Evolutionary conservation across 129 eudicot species (phyloP).

Genomic region (Deinandra increscens): DNA sequence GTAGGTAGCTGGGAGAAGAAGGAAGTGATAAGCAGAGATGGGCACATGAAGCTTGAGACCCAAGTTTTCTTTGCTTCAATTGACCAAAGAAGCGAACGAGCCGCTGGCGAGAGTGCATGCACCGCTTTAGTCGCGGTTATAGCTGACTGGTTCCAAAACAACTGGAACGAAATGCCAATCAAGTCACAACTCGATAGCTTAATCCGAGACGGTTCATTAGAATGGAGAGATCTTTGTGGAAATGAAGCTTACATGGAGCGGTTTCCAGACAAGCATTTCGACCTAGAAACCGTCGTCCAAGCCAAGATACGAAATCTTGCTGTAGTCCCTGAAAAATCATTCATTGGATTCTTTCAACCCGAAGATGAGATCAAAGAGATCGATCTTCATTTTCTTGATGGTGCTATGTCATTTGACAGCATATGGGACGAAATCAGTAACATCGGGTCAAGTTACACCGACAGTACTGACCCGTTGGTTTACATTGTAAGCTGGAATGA

Average conservation of each 20-base stretch:
- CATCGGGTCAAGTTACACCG: not conserved
- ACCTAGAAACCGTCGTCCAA: conserved; percentile 9
- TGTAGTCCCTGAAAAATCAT: conserved; percentile 14
- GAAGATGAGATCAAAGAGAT: conserved; percentile 15
- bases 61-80: conserved; percentile 17
- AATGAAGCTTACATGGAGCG: conserved; percentile 9
- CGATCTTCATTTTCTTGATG: conserved; percentile 13
- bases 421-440: conserved; percentile 14
- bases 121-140: conserved; percentile 15
- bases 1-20: conserved; percentile 17
- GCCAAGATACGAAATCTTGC: conserved; percentile 8
- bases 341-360: conserved; percentile 10
- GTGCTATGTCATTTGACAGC: conserved; percentile 11
- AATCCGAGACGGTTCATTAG: conserved; percentile 13
- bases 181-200: conserved; percentile 16
- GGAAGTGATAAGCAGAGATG: conserved; percentile 12
- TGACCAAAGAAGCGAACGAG: conserved; percentile 14
- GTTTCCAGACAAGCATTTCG: conserved; percentile 10
- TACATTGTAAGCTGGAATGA: conserved; percentile 19
- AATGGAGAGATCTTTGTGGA: conserved; percentile 16
- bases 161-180: conserved; percentile 15
- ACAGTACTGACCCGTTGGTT: conserved; percentile 8
- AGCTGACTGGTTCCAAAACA: conserved; percentile 18
- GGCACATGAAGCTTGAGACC: conserved; percentile 18
- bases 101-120: conserved; percentile 15